Evolutionary conservation across 179 eudicot species (phyloP).

Genomic region (Pouteria campechiana): DNA sequence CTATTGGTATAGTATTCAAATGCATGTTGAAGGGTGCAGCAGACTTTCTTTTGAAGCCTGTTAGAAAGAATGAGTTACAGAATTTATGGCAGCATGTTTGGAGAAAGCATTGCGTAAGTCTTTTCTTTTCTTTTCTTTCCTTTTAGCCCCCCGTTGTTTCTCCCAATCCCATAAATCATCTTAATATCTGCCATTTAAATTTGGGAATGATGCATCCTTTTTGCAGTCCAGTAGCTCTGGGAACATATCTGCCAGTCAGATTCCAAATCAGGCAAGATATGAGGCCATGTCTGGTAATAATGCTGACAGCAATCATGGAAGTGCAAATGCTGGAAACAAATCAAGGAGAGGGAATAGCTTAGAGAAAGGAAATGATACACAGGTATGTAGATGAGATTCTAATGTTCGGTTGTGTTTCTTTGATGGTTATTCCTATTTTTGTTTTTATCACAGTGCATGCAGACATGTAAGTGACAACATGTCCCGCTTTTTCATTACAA

Average conservation of each 20-base stretch:
- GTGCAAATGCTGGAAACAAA: slow-evolving; percentile 21
- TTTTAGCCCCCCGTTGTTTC: background rate
- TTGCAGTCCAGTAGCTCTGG: slow-evolving; percentile 56
- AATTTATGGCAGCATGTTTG: slow-evolving; percentile 98
- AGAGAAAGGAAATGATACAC: slow-evolving; percentile 49
- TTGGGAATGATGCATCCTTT: background rate
- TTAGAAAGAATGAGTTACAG: slow-evolving; percentile 88
- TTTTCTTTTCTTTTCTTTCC: background rate
- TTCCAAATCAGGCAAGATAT: slow-evolving; percentile 31
- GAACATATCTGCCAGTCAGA: slow-evolving; percentile 48
- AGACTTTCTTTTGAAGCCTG: slow-evolving; percentile 89
- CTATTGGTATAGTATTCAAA: slow-evolving; percentile 80
- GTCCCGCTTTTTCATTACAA: too few species aligned
- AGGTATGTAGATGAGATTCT: slow-evolving; percentile 18
- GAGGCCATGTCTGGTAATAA: slow-evolving; percentile 18
- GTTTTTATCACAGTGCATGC: too few species aligned
- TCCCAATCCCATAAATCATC: background rate
- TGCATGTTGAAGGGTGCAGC: slow-evolving; percentile 91
- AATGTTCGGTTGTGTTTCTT: too few species aligned
- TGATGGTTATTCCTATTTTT: too few species aligned
- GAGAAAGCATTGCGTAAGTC: slow-evolving; percentile 91
- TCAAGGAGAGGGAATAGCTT: slow-evolving; percentile 31
- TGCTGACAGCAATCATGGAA: slow-evolving; percentile 31
- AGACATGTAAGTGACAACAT: too few species aligned
- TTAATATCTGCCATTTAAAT: too few species aligned